Evolutionary conservation across 2,329 filamentous ascomycete species (phyloP).

Genomic region (Fusarium anthophilum): DNA sequence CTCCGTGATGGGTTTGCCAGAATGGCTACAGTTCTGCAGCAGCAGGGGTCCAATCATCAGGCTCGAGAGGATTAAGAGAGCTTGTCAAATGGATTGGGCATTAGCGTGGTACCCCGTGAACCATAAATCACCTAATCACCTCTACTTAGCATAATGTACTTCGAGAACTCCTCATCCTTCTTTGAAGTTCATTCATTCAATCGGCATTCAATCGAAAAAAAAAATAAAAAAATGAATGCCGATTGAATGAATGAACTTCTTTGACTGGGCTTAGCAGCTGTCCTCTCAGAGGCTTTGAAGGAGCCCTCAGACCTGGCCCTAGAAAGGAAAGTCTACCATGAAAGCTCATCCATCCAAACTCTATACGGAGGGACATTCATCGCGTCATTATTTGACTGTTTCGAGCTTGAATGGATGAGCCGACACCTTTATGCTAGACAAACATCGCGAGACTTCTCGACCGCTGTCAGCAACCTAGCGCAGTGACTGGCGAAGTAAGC

Average conservation of each 20-base stretch:
- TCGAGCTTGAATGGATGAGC: no score
- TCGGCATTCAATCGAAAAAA: no score
- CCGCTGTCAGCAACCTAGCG: background rate
- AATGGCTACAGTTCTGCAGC: no score
- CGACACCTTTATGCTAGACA: background rate
- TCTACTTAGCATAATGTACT: background rate
- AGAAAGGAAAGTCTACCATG: background rate
- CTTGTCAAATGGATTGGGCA: background rate
- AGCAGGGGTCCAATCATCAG: background rate
- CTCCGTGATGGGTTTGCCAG: no score
- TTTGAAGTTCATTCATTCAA: no score
- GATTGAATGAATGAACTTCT: no score
- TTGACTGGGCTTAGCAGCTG: background rate
- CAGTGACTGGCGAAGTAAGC: background rate
- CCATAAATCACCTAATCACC: background rate
- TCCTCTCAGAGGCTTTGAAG: slow-evolving; percentile 7
- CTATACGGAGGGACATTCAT: no score
- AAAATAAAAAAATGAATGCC: no score
- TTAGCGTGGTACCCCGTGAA: background rate
- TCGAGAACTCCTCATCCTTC: background rate
- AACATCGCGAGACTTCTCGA: background rate
- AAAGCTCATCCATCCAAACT: no score
- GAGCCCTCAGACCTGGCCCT: background rate
- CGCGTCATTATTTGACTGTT: no score
- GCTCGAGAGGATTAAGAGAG: no score